phyloP scores from a whole-genome alignment of 2,329 filamentous ascomycete species.

The Ophiostoma ips region DNA sequence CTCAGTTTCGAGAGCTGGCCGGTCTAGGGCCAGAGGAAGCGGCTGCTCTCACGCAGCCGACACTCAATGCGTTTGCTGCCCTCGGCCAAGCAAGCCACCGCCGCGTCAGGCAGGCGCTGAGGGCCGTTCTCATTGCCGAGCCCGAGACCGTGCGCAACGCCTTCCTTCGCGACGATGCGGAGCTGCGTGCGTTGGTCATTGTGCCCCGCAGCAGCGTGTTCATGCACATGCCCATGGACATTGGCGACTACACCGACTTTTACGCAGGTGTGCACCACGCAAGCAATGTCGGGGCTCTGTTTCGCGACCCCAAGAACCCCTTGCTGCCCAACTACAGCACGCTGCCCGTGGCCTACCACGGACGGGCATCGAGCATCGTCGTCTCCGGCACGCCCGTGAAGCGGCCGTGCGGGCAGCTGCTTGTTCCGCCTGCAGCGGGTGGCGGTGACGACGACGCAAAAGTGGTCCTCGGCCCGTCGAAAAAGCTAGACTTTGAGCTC shows the following conservation, averaged over 20 bases:
- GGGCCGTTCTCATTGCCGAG: not conserved
- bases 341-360: slow-evolving; percentile 71
- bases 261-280: slow-evolving; percentile 7
- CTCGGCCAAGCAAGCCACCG: slow-evolving; percentile 1
- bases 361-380: slow-evolving; percentile 61
- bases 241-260: slow-evolving; percentile 10
- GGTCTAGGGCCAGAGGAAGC: not conserved
- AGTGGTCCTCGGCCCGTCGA: not conserved
- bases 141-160: not conserved
- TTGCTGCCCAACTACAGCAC: slow-evolving; percentile 72
- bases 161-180: not conserved
- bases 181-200: not conserved
- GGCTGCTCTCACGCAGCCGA: not conserved
- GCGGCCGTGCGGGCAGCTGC: slow-evolving; percentile 63
- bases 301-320: slow-evolving; percentile 53
- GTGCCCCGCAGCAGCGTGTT: not conserved
- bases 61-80: slow-evolving; percentile 5
- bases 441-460: not conserved
- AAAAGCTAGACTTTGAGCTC: slow-evolving; percentile 63
- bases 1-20: not conserved
- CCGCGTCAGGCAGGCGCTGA: not conserved
- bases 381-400: slow-evolving; percentile 58
- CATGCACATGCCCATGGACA: slow-evolving; percentile 7
- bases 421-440: slow-evolving; percentile 21
- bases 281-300: not conserved